Percentiles rank a stretch among this genome's conserved stretches.
Conservation (phyloP, 2,329 filamentous ascomycete genomes). For the Scedosporium aurantiacum region DNA sequence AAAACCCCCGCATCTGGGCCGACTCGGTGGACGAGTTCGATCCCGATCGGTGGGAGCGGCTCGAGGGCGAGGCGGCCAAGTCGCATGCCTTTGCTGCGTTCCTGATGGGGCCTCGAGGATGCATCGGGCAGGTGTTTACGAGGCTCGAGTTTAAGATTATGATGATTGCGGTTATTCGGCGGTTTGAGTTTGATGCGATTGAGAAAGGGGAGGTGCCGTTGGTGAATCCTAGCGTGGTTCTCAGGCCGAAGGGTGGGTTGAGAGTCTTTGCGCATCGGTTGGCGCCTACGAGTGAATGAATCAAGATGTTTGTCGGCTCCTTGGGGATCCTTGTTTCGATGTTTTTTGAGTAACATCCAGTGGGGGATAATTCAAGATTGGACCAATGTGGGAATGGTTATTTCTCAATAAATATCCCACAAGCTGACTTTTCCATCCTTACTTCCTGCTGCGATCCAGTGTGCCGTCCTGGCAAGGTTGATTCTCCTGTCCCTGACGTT, state of each 20-base stretch:
- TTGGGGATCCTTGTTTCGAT: neutral
- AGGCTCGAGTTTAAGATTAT: conserved; percentile 27
- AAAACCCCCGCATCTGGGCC: conserved; percentile 26
- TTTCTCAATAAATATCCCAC: conserved; percentile 75
- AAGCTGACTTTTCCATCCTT: conserved; percentile 94
- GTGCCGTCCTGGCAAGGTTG: conserved; percentile 54
- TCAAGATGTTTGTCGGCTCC: neutral
- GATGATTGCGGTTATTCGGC: conserved; percentile 19
- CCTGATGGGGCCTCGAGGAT: conserved; percentile 24
- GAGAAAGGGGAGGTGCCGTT: conserved; percentile 14
- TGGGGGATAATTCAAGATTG: neutral
- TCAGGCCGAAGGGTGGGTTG: conserved; percentile 3
- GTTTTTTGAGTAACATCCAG: neutral
- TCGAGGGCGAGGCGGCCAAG: conserved; percentile 14
- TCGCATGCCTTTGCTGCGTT: conserved; percentile 25
- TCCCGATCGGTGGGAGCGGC: conserved; percentile 26
- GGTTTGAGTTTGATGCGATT: conserved; percentile 18
- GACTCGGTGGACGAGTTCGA: conserved; percentile 21
- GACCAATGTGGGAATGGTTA: neutral
- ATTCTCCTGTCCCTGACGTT: conserved; percentile 52
- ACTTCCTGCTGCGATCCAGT: conserved; percentile 83
- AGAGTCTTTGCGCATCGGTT: conserved; percentile 3
- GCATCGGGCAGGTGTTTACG: conserved; percentile 25
- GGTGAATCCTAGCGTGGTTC: conserved; percentile 14
- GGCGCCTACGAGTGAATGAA: neutral